Evolutionary conservation across 306 rosid species (phyloP), one percentile per base, ranked within the genome.

Genomic region (Vigna angularis): DNA sequence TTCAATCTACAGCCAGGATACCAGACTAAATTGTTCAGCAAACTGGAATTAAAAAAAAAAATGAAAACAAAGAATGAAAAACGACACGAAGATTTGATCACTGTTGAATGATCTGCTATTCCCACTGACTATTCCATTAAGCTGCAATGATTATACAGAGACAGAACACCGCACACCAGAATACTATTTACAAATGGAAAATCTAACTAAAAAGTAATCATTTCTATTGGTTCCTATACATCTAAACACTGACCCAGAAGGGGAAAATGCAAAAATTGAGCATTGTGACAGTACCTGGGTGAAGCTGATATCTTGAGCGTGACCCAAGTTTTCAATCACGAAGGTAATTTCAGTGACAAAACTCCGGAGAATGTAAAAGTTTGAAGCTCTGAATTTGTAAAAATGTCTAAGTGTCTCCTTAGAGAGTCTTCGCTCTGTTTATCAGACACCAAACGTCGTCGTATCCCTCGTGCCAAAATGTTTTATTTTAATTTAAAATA

Each of bases 241-340:
- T 70, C 36, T 49, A 59, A 78, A 81, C 30, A 66, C 20, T 45
- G 10, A 86, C 11, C 42, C 49, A 65, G 14, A 63, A 53, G 17
- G 47, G 42, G 9, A 61, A 72, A n/a, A 0, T 24, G 28, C 1
- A 76, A 51, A 20, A 20, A 5, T 59, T 13, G 18, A 50, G 59
- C 17, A 10, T 63, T 71, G 36, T 18, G 48, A 62, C 1, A 6
- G n/a, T 36, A 78, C 97, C 91, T 89, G 82, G 71, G 80, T 82
- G 86, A 85, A 90, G 75, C 82, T 89, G 78, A 85, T 68, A 75
- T 84, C 89, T 82, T 86, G 87, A 13, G 75, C 6, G 30, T 5
- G 20, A 51, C 16, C 38, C 62, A 18, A 45, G 47, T 68, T 30
- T 18, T 13, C 36, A n/a, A 77, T 14, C 9, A 1, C 40, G 67